Conservation (phyloP, 1,284 basidiomycete genomes). For the Uromyces viciae-fabae region DNA sequence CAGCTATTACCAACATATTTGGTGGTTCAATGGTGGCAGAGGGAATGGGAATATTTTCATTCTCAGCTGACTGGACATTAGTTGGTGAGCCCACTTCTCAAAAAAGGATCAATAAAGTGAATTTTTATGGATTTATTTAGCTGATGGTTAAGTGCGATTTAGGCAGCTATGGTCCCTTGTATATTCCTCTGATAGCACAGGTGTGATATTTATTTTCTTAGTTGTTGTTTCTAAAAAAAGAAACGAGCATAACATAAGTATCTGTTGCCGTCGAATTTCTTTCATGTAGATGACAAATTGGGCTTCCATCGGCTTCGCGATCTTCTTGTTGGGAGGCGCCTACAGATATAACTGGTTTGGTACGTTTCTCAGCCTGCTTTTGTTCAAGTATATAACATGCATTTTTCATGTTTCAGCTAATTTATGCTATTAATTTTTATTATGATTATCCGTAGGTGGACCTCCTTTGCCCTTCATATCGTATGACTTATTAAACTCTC, state of each 20-base stretch:
- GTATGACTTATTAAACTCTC: slow-evolving; percentile 20
- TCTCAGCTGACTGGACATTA: slow-evolving; percentile 32
- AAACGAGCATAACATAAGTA: too few species aligned
- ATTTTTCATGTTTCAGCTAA: not conserved
- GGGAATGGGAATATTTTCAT: slow-evolving; percentile 34
- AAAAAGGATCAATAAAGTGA: not conserved
- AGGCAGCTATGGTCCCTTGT: slow-evolving; percentile 34
- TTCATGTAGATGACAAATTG: slow-evolving; percentile 30
- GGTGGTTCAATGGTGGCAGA: slow-evolving; percentile 32
- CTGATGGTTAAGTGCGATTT: not conserved
- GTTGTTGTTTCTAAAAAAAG: too few species aligned
- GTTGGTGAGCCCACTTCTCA: not conserved
- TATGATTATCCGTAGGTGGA: not conserved
- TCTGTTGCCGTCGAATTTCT: too few species aligned
- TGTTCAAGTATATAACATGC: too few species aligned
- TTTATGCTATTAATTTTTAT: not conserved
- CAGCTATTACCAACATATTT: slow-evolving; percentile 36
- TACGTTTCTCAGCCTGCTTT: not conserved
- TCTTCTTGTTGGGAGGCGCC: slow-evolving; percentile 37
- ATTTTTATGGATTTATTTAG: not conserved
- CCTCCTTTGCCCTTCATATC: slow-evolving; percentile 39
- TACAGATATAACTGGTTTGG: slow-evolving; percentile 44
- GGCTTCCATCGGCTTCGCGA: slow-evolving; percentile 14
- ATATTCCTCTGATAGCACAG: slow-evolving; percentile 23
- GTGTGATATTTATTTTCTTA: not conserved